A percentile compares a stretch with the other conserved stretches of the same genome.
These are phyloP conservation scores for Salix exigua DNA, from an alignment of 345 rosid species.

Conservation along the genomic window DNA sequence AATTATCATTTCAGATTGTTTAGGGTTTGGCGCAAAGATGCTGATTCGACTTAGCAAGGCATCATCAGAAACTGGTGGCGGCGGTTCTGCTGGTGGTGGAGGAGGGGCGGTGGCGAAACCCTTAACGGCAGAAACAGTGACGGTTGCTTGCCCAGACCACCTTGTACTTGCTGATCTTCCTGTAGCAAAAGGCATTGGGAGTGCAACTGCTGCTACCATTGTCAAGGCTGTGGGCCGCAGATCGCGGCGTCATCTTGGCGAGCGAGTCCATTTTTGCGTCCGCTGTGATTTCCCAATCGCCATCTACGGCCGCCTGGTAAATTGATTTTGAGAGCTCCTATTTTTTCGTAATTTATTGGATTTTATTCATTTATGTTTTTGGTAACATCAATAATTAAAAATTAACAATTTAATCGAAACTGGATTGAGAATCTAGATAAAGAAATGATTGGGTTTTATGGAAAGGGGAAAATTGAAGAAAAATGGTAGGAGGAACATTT, in stretches of 20 bases:
- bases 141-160: constrained; percentile 94
- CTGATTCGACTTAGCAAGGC: constrained; percentile 76
- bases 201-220: constrained; percentile 55
- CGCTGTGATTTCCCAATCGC: constrained; percentile 94
- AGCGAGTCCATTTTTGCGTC: constrained; percentile 94
- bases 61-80: constrained; percentile 46
- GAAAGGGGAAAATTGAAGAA: no score
- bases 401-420: no score
- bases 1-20: background rate
- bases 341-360: background rate
- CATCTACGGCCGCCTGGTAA: constrained; percentile 90
- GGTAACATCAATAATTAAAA: no score
- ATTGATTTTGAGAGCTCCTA: background rate
- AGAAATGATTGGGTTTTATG: no score
- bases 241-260: constrained; percentile 91
- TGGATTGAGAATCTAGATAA: no score
- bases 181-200: constrained; percentile 93
- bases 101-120: constrained; percentile 36
- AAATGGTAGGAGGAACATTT: no score
- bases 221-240: constrained; percentile 73
- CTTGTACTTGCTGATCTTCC: constrained; percentile 97
- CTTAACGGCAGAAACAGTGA: constrained; percentile 62
- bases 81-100: constrained; percentile 3
- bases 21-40: constrained; percentile 29
- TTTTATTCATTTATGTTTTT: background rate